These are phyloP conservation scores for Microbotryomycetes sp. DNA, from an alignment of 1,284 basidiomycete genomes.

Conservation along the genomic window DNA sequence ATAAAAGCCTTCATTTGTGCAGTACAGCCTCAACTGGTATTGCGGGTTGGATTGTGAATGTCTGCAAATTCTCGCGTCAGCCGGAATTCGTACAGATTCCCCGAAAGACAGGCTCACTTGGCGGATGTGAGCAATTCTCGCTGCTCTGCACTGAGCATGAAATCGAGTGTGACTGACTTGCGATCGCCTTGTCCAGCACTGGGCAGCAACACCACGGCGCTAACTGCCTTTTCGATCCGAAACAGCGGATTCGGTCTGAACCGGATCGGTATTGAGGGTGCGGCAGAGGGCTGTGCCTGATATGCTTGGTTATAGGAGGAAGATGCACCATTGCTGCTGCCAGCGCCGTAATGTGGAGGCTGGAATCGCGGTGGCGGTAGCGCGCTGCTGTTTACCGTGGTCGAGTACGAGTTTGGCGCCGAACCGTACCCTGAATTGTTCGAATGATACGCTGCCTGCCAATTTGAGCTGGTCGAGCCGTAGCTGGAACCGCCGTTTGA, in stretches of 20 bases:
- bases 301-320: background rate
- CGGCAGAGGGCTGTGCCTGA: background rate
- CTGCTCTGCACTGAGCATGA: constrained; percentile 59
- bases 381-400: background rate
- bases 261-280: constrained; percentile 44
- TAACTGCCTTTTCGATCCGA: constrained; percentile 57
- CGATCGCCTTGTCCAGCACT: constrained; percentile 67
- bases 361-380: constrained; percentile 10
- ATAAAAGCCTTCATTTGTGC: constrained; percentile 83
- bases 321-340: background rate
- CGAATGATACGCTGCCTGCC: too few relatives aligned
- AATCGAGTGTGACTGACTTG: constrained; percentile 54
- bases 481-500: too few relatives aligned
- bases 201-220: constrained; percentile 60
- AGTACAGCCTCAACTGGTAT: constrained; percentile 80
- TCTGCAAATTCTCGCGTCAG: constrained; percentile 38
- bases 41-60: constrained; percentile 48
- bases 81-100: constrained; percentile 43
- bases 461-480: too few relatives aligned
- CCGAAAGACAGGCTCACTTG: constrained; percentile 11
- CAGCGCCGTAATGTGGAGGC: background rate
- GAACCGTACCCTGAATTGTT: too few relatives aligned
- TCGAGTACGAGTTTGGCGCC: background rate
- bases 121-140: constrained; percentile 49
- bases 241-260: constrained; percentile 77